Evolutionary conservation across 495 filamentous ascomycete genomes (phyloP).

Genomic region (Pyronema omphalodes): DNA sequence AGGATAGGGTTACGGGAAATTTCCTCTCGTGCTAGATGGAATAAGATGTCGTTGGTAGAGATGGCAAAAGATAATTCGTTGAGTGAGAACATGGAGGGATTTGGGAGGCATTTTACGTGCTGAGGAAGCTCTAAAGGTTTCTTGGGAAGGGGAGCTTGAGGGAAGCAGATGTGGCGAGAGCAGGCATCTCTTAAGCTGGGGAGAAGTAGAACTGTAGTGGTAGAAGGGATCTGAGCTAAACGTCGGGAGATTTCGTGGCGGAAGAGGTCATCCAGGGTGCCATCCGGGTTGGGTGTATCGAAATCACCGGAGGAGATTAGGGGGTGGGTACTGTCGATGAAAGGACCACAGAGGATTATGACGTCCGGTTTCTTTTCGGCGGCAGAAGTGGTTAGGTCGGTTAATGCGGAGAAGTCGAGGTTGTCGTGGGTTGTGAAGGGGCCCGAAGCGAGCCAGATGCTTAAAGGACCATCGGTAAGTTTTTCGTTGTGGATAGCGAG

Average conservation of each 20-base stretch:
- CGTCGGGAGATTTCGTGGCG: constrained; percentile 47
- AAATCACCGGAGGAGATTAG: constrained; percentile 78
- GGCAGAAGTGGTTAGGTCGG: constrained; percentile 60
- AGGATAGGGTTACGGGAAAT: constrained; percentile 40
- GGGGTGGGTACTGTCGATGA: constrained; percentile 80
- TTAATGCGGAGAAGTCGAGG: constrained; percentile 69
- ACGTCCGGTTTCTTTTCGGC: constrained; percentile 56
- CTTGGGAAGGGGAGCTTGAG: constrained; percentile 60
- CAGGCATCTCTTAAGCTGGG: constrained; percentile 76
- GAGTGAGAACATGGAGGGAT: constrained; percentile 67
- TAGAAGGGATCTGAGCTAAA: constrained; percentile 8
- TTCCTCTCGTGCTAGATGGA: constrained; percentile 61
- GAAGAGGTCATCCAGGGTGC: constrained; percentile 65
- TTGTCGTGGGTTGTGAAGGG: constrained; percentile 87
- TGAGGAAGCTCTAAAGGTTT: constrained; percentile 46
- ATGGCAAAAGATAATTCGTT: constrained; percentile 71
- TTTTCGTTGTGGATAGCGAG: constrained; percentile 47
- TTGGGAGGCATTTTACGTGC: constrained; percentile 56
- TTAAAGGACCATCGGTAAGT: constrained; percentile 49
- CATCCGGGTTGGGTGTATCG: constrained; percentile 52
- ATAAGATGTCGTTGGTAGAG: constrained; percentile 66
- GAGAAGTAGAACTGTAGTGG: constrained; percentile 45
- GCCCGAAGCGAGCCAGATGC: constrained; percentile 57
- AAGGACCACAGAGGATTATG: constrained; percentile 69
- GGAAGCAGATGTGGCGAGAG: constrained; percentile 71